Base-by-base conservation (phyloP, 2,329 filamentous ascomycete genomes). In the Alternaria hordeiaustralica region DNA sequence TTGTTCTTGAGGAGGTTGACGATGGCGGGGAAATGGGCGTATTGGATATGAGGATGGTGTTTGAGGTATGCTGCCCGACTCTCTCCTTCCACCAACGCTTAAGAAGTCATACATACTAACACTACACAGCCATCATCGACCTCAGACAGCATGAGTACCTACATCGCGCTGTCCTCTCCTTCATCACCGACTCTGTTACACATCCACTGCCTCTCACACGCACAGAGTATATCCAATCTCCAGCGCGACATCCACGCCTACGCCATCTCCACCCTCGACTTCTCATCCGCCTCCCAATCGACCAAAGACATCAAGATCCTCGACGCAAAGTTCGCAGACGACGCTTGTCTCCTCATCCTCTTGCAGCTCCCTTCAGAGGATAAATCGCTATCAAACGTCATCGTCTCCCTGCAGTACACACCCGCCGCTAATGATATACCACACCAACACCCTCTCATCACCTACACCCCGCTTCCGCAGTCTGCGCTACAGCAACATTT, bases 281-380 rank as follows among this genome's bases (percentile, higher is more conserved):
- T 79, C 66, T 78, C 36, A 2, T 8, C 30, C 2, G 80, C 77
- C 1, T 59, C 61, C 2, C 28, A 21, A 1, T 77, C 79, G 6
- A 53, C 64, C 21, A 79, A 76, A n/a, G 78, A 90, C n/a, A 76
- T 88, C 18, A 80, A 77, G n/a, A 79, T 90, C 15, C 77, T 88
- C 20, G 90, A 93, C 74, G 77, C 91, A 13, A 89, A 90, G 73
- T 93, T 94, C 71, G 84, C 92, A 46, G 85, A 90, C 70, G 87
- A 91, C 59, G 78, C 84, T 12, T 84, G 81, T 0, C 75, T 94
- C 2, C 82, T 93, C 57, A 69, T 92, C 2, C 84, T 94, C 2
- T 87, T 85, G 79, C 73, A 70, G 69, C 73, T 20, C 28, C 15
- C 36, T 43, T 4, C 26, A 6, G 15, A 23, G 4, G 20, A 45